Evolutionary conservation across 2,329 filamentous ascomycete genomes (phyloP).

Genomic region (Seiridium unicorne): DNA sequence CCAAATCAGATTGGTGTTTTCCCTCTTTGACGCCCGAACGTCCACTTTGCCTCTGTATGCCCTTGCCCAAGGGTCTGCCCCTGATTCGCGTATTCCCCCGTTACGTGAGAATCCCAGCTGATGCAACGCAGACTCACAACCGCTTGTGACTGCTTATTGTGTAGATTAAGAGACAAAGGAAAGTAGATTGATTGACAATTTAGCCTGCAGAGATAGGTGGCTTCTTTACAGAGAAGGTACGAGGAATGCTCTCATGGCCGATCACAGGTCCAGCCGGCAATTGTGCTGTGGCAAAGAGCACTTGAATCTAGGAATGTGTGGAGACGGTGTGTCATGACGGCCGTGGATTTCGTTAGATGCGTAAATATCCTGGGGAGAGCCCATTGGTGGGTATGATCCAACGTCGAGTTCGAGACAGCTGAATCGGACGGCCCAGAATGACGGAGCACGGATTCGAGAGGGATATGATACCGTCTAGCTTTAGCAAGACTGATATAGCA

Average conservation of each 20-base stretch:
- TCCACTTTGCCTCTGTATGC: conserved; percentile 3
- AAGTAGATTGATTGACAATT: background rate
- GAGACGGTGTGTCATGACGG: conserved; percentile 5
- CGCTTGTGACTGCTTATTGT: background rate
- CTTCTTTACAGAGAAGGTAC: too few relatives aligned
- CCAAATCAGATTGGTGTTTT: background rate
- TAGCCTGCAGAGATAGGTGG: background rate
- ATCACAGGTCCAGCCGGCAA: conserved; percentile 3
- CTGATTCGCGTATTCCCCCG: background rate
- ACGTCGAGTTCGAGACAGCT: too few relatives aligned
- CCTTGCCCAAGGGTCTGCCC: background rate
- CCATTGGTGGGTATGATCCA: too few relatives aligned
- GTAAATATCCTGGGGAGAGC: background rate
- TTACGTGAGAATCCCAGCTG: background rate
- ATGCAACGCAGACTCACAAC: conserved; percentile 1
- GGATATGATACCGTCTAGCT: background rate
- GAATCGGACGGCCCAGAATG: background rate
- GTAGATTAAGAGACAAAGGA: conserved; percentile 7
- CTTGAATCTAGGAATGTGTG: background rate
- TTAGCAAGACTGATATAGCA: conserved; percentile 76
- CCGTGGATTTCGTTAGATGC: conserved; percentile 7
- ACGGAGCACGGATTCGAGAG: background rate
- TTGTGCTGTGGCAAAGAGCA: background rate
- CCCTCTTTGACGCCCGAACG: conserved; percentile 8
- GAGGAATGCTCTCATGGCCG: background rate